Evolutionary conservation across 192 early-diverging fungal species (phyloP), one percentile per base, ranked within the genome.

Genomic region (Linnemannia schmuckeri): DNA sequence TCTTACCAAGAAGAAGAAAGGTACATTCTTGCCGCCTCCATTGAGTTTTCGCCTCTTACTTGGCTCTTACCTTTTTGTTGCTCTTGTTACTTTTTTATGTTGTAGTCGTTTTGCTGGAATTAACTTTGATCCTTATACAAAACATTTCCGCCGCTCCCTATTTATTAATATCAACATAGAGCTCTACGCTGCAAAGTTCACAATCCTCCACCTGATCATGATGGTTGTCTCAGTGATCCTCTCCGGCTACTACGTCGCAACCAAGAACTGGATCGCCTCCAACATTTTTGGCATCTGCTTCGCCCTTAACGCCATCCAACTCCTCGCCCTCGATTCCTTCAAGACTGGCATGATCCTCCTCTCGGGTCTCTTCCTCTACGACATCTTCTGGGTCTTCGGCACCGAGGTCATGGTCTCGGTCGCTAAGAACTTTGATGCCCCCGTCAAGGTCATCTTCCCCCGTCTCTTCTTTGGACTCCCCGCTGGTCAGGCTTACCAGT

Each of bases 301-400:
- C 82, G 94, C 98, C 30, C 89, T 96, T 35, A 95, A 96, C 69
- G 83, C 96, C 27, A 94, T 99, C 76, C 92, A 94, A 75, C 90
- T 99, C 40, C 90, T 99, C 57, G 94, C 96, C 4, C 90, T 99
- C 38, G 97, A 98, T 88, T 98, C 97, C 10, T 98, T 99, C 93
- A 96, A 95, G 88, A 99, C 97, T 1, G 98, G 97, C n/a, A 97
- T 97, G 91, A 96, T 97, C 41, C 92, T 99, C 71, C 93, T 99
- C 40, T 88, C 92, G 33, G 97, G 96, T 24, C 89, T 99, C 57
- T 99, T 99, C 90, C 87, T 97, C 37, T 99, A 99, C 84, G 98
- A 99, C 89, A 94, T 99, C 72, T 99, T 99, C 80, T 99, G 98
- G 98, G 98, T 99, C 78, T 99, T 99, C 92, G 97, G 97, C 47